Conservation (phyloP, 2,329 filamentous ascomycete species). For the Xylariaceae sp. region DNA sequence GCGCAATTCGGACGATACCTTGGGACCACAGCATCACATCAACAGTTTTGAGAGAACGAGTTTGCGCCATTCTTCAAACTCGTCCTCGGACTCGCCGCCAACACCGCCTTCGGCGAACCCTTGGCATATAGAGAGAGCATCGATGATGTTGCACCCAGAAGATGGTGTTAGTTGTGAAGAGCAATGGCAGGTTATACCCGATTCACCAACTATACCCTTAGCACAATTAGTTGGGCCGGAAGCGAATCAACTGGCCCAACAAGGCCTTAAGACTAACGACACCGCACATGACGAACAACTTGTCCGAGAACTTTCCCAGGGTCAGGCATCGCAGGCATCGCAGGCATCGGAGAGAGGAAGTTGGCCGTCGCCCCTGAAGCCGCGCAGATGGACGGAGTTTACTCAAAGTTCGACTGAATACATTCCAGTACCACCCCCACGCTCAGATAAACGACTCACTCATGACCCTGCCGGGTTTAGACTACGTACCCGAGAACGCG, state of each 20-base stretch:
- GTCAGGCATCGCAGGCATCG: conserved; percentile 4
- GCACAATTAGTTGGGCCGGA: conserved; percentile 24
- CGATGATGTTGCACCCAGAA: conserved; percentile 17
- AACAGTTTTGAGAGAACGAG: conserved; percentile 24
- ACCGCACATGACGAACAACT: conserved; percentile 19
- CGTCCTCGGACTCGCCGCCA: conserved; percentile 27
- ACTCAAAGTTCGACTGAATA: conserved; percentile 27
- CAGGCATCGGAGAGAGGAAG: conserved; percentile 23
- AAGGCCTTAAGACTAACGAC: conserved; percentile 15
- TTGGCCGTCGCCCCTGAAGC: conserved; percentile 26
- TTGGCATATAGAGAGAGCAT: conserved; percentile 36
- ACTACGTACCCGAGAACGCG: conserved; percentile 14
- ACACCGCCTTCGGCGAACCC: conserved; percentile 39
- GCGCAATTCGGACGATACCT: conserved; percentile 8
- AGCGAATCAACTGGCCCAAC: conserved; percentile 12
- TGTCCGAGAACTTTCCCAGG: conserved; percentile 25
- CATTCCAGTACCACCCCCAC: conserved; percentile 10
- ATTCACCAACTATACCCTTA: conserved; percentile 31
- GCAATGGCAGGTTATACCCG: conserved; percentile 21
- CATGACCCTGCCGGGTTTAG: conserved; percentile 16
- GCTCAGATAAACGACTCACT: conserved; percentile 20
- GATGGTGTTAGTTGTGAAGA: conserved; percentile 23
- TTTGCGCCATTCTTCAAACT: conserved; percentile 21
- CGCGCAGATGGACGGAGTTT: conserved; percentile 30
- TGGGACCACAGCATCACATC: conserved; percentile 11